Base-by-base conservation (phyloP, 192 early-diverging fungal genomes). In the Geranomyces michiganensis region DNA sequence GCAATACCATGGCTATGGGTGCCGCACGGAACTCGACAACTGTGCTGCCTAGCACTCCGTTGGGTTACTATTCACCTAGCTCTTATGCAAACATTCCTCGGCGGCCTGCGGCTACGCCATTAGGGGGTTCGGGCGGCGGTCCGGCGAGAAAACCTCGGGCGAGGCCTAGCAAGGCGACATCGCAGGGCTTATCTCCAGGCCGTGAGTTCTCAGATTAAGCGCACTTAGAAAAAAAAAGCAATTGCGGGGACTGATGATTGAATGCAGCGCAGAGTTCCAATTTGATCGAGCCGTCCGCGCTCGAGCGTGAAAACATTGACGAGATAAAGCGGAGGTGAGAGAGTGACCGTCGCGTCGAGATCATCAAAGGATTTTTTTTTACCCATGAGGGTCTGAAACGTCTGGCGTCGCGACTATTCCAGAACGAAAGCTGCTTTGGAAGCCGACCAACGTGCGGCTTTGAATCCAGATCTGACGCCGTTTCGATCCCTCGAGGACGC, bases 401-500 rank as follows among this genome's bases (percentile, higher is more conserved):
- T 47, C 12, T 47, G 46, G 46, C 19, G 10, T 14, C 19, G 51
- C 51, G 51, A 53, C 36, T 41, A 3, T 41, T 10, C 4, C 17
- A 53, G 58, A 60, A 32, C 29, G 3, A 60, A 26, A 32, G 31
- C 14, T 4, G 43, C 70, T 19, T 46, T 71, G 55, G 41, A 19
- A 8, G 58, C 46, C 62, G 64, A 67, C 51, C 71, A 73, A 44
- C n/a, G 24, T 22, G 55, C 36, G 5, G 44, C 41, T 12, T 1
- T 65, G 17, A 66, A 53, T 17, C 71, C 71, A 6, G 56, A 73
- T 33, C 15, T 66, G 0, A 59, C 74, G 29, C 48, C 59, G 43
- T 76, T 76, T 24, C 15, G 30, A 3, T 61, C 56, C 27, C 12
- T 49, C 24, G 68, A 76, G 12, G 74, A 71, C 47, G 61, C 45